Conservation (phyloP, 176 grass and related monocot species). For the Thalia dealbata region DNA sequence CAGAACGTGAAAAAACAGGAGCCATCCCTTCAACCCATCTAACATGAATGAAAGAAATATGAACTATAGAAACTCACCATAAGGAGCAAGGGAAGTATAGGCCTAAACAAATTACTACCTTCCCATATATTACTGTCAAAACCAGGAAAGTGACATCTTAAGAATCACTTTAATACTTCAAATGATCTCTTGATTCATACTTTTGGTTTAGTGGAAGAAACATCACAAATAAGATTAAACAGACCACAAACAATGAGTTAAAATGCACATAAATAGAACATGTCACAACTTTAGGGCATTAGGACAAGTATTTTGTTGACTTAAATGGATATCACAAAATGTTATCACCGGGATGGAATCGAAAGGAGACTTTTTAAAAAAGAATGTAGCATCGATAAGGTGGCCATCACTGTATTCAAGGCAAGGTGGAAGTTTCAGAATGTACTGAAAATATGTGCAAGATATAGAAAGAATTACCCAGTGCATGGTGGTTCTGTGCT, state of each 20-base stretch:
- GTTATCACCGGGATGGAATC: neutral
- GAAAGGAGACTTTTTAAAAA: neutral
- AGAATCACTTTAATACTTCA: no score
- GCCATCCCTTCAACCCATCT: constrained; percentile 99
- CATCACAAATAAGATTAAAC: neutral
- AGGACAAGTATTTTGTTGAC: neutral
- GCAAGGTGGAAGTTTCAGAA: neutral
- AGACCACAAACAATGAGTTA: neutral
- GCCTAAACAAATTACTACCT: neutral
- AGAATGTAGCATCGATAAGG: neutral
- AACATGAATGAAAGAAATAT: neutral
- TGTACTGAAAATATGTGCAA: neutral
- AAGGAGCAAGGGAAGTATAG: neutral
- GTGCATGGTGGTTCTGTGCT: constrained; percentile 93
- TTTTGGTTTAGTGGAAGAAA: no score
- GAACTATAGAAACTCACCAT: neutral
- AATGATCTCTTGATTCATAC: no score
- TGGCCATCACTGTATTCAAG: neutral
- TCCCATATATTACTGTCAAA: neutral
- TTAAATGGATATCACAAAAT: neutral
- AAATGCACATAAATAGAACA: neutral
- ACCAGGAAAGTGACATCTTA: no score
- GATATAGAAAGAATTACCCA: constrained; percentile 57
- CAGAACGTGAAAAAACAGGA: constrained; percentile 91
- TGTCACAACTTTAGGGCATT: neutral